phyloP scores from a whole-genome alignment of 768 basidiomycete genomes.

The Clitopilus hobsonii region DNA sequence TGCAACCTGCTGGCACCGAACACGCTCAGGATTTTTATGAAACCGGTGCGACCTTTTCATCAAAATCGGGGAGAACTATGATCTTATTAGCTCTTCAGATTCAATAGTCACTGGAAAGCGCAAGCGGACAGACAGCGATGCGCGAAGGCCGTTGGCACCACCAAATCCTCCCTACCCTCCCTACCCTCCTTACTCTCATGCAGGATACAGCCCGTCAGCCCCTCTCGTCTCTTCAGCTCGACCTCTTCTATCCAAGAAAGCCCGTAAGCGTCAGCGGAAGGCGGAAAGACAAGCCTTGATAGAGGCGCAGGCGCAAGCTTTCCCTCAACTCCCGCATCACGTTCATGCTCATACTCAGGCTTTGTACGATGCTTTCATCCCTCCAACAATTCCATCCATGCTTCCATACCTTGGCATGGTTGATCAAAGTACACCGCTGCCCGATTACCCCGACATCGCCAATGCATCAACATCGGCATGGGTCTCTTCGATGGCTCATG shows the following conservation, averaged over 20 bases:
- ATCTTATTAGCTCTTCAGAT: too few relatives aligned
- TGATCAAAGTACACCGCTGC: too few relatives aligned
- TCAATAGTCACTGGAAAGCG: neutral
- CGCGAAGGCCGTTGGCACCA: constrained; percentile 1
- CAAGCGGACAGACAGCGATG: neutral
- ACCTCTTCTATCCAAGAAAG: constrained; percentile 24
- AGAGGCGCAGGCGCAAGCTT: neutral
- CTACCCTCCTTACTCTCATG: too few relatives aligned
- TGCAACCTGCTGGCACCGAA: neutral
- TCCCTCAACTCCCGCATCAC: neutral
- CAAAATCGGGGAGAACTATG: too few relatives aligned
- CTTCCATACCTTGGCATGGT: too few relatives aligned
- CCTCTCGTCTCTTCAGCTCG: constrained; percentile 1
- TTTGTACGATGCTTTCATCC: too few relatives aligned
- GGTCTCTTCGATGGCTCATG: constrained; percentile 39
- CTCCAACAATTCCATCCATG: too few relatives aligned
- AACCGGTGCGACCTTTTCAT: too few relatives aligned
- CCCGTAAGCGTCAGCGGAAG: constrained; percentile 34
- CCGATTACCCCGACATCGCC: constrained; percentile 1
- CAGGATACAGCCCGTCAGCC: too few relatives aligned
- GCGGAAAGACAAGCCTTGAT: constrained; percentile 28
- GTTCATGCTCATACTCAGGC: too few relatives aligned
- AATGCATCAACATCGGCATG: constrained; percentile 22
- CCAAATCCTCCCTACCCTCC: neutral
- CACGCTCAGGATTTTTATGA: neutral